These are phyloP conservation scores for Cyclanthera cordifolia DNA, from an alignment of 306 rosid genomes.

Conservation along the genomic window DNA sequence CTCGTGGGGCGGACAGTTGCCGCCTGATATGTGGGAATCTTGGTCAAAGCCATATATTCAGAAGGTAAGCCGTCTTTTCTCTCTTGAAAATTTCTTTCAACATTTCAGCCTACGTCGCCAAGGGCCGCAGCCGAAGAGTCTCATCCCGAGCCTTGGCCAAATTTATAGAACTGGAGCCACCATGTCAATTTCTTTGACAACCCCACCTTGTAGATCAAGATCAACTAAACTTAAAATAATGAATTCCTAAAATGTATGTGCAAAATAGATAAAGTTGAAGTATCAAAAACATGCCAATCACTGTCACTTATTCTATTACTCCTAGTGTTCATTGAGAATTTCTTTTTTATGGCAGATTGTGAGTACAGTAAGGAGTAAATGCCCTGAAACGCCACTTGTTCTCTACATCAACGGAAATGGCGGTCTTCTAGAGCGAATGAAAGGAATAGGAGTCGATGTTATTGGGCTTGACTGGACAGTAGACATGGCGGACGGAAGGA, in stretches of 20 bases:
- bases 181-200: neutral
- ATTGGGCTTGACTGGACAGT: conserved; percentile 96
- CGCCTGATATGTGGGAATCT: conserved; percentile 86
- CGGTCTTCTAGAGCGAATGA: conserved; percentile 91
- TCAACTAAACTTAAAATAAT: neutral
- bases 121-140: too few species aligned
- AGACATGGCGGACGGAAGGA: conserved; percentile 93
- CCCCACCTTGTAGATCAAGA: neutral
- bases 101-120: neutral
- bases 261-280: conserved; percentile 4
- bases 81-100: neutral
- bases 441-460: conserved; percentile 77
- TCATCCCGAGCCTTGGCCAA: too few species aligned
- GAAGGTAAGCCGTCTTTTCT: conserved; percentile 40
- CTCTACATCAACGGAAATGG: conserved; percentile 94
- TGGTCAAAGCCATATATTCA: conserved; percentile 95
- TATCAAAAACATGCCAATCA: conserved; percentile 5
- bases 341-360: conserved; percentile 57
- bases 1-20: conserved; percentile 98
- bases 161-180: neutral
- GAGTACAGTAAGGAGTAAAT: conserved; percentile 45
- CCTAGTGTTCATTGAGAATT: neutral
- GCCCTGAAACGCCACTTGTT: conserved; percentile 75
- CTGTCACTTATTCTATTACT: neutral
- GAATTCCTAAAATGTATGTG: neutral